A percentile compares a stretch with the other conserved stretches of the same genome.
Conservation (phyloP, 768 basidiomycete genomes). For the Mycena floridula region DNA sequence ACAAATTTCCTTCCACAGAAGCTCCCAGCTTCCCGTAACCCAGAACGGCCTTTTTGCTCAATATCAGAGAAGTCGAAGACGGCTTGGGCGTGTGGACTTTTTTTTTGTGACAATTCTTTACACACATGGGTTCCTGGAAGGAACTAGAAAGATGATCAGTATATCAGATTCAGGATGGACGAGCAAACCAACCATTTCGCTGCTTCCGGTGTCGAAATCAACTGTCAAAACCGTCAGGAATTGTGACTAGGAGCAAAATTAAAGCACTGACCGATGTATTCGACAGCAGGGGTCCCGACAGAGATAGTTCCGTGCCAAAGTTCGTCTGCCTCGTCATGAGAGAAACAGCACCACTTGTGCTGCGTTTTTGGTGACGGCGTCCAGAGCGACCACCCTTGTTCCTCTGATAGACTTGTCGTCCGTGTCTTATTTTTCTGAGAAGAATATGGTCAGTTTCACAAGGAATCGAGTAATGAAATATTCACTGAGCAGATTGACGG, state of each 20-base stretch:
- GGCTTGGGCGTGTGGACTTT: neutral
- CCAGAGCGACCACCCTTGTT: too few relatives aligned
- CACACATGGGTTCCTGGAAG: conserved; percentile 18
- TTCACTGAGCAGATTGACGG: too few relatives aligned
- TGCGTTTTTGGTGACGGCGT: too few relatives aligned
- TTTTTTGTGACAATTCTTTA: conserved; percentile 17
- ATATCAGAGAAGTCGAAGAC: neutral
- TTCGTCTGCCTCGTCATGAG: neutral
- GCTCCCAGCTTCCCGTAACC: neutral
- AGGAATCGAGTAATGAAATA: too few relatives aligned
- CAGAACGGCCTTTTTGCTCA: neutral
- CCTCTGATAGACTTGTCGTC: too few relatives aligned
- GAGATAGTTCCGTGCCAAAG: neutral
- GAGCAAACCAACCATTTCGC: too few relatives aligned
- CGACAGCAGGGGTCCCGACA: neutral
- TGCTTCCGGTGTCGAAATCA: conserved; percentile 26
- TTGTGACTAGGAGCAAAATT: neutral
- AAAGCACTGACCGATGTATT: neutral
- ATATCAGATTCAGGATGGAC: too few relatives aligned
- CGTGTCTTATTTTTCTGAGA: too few relatives aligned
- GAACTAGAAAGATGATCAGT: too few relatives aligned
- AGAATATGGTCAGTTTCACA: too few relatives aligned
- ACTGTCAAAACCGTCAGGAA: conserved; percentile 9
- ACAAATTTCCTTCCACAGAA: neutral
- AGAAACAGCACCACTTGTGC: neutral